phyloP scores from a whole-genome alignment of 192 early-diverging fungal genomes.

The Phlyctochytrium arcticum region DNA sequence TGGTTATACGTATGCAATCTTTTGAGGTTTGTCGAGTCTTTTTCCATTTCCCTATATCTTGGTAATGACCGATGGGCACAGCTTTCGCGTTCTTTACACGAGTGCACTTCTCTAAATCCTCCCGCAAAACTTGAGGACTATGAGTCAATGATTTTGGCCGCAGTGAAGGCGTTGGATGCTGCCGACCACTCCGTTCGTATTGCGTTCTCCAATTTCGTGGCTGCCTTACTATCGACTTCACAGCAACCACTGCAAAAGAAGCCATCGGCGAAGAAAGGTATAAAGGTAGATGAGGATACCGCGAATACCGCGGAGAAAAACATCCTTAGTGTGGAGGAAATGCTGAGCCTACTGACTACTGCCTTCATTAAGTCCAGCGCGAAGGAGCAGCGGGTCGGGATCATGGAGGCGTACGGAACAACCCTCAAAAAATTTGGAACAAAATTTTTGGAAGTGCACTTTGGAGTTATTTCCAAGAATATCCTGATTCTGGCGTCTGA shows the following conservation, averaged over 20 bases:
- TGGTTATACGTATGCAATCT: slow-evolving; percentile 59
- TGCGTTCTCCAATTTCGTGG: slow-evolving; percentile 45
- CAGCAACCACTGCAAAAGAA: slow-evolving; percentile 36
- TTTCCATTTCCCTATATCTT: too few species aligned
- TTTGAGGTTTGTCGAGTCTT: slow-evolving; percentile 68
- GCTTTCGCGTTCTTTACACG: slow-evolving; percentile 49
- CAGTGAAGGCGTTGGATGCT: slow-evolving; percentile 51
- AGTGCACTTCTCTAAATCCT: slow-evolving; percentile 37
- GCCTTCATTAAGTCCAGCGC: slow-evolving; percentile 58
- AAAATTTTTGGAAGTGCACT: slow-evolving; percentile 69
- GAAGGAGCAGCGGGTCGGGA: slow-evolving; percentile 68
- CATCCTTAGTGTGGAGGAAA: slow-evolving; percentile 59
- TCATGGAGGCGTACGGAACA: slow-evolving; percentile 74
- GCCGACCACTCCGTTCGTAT: slow-evolving; percentile 46
- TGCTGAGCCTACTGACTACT: slow-evolving; percentile 60
- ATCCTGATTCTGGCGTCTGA: slow-evolving; percentile 56
- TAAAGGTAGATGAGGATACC: slow-evolving; percentile 32
- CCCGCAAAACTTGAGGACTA: slow-evolving; percentile 51
- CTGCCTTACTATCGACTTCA: slow-evolving; percentile 49
- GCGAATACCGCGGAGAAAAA: slow-evolving; percentile 29
- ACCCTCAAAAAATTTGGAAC: slow-evolving; percentile 70
- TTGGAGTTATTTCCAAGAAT: slow-evolving; percentile 63
- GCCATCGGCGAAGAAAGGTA: slow-evolving; percentile 20
- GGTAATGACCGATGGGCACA: too few species aligned
- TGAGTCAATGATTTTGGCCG: slow-evolving; percentile 41